phyloP scores from a whole-genome alignment of 2,329 filamentous ascomycete species.

The Catunica adiposa region DNA sequence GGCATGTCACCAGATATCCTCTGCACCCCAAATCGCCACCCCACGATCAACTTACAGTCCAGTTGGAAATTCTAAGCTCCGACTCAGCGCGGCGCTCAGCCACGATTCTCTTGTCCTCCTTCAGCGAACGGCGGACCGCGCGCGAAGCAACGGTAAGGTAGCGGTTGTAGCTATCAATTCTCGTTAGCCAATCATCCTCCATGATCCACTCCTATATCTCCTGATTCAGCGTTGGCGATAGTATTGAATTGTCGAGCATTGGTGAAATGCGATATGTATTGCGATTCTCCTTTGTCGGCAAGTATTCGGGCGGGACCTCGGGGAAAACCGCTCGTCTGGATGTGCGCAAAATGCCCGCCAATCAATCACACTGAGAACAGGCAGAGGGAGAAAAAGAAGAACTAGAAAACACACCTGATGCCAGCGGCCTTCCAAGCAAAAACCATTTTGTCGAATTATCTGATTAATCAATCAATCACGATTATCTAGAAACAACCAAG shows the following conservation, averaged over 20 bases:
- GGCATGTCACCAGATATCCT: not conserved
- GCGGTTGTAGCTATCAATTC: conserved; percentile 75
- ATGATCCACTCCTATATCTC: not conserved
- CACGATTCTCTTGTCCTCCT: conserved; percentile 76
- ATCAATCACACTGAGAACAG: not conserved
- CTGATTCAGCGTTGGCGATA: not conserved
- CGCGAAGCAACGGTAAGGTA: conserved; percentile 92
- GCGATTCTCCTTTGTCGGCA: not conserved
- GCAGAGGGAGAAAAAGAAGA: not conserved
- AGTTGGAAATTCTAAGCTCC: conserved; percentile 84
- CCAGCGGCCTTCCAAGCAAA: conserved; percentile 98
- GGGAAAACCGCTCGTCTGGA: not conserved
- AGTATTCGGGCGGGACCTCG: not conserved
- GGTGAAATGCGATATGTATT: not conserved
- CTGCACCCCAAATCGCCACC: conserved; percentile 21
- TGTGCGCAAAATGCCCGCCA: no score
- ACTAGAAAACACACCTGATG: conserved; percentile 54
- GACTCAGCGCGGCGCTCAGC: conserved; percentile 83
- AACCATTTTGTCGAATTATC: conserved; percentile 53
- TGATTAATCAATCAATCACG: not conserved
- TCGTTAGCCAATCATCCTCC: not conserved
- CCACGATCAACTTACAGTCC: conserved; percentile 58
- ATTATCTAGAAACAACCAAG: not conserved
- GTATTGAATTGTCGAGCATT: not conserved
- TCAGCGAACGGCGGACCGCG: conserved; percentile 88